Base-by-base conservation (phyloP, 352 stramenopile species). In the Globisporangium spinosum region DNA sequence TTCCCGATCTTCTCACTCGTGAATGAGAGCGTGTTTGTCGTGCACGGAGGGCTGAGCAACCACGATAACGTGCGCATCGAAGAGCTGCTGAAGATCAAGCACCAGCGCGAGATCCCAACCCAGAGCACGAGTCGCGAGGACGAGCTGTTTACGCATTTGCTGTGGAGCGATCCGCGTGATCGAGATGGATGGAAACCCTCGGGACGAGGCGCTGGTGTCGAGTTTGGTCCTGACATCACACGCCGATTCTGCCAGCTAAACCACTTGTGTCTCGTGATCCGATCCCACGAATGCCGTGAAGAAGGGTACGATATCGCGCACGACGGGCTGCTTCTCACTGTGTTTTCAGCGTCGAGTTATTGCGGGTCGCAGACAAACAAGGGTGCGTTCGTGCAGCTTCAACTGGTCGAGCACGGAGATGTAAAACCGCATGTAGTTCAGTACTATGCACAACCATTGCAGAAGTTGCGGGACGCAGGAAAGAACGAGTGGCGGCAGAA, bases 221-320 rank as follows among this genome's bases (percentile, higher is more conserved):
- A 97, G 67, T 98, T 98, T 69, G 94, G 94, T 9, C 87, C 87
- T 3, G 89, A 98, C 62, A 91, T 98, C n/a, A 98, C 93, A 0
- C 83, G 93, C 59, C 74, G 81, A 2, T 98, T 98, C 72, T 96
- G 93, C 25, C 64, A 78, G 13, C 67, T 82, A 10, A 98, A 98
- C 70, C 72, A 83, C 35, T 70, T 98, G 13, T 91, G 77, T 40
- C 75, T 98, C 2, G 85, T 98, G 27, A 97, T 98, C 71, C 90
- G 94, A n/a, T 98, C 90, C 0, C 94, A 98, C 63, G 93, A 98
- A 70, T 98, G 91, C 64, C 86, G 95, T 56, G 80, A 93, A 72
- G 82, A 98, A 76, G 94, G 94, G 0, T 98, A 95, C 64, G 85
- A 96, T 29, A 91, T 93, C 23, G 72, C 76, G n/a, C 89, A 97